Evolutionary conservation across 352 stramenopile species (phyloP).

Genomic region (Phytophthora lateralis): DNA sequence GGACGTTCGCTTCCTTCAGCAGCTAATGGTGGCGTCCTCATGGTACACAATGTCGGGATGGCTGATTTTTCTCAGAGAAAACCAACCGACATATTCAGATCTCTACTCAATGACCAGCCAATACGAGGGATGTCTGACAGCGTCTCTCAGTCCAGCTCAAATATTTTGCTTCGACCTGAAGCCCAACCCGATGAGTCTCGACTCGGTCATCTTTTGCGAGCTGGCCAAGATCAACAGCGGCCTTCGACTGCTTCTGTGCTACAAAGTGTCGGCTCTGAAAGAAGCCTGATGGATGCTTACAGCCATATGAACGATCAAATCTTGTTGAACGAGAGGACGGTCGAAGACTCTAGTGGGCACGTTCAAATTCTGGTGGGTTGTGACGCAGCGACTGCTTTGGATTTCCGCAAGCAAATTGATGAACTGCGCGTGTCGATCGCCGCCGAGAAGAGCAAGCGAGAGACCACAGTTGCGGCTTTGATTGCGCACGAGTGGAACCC

Average conservation of each 20-base stretch:
- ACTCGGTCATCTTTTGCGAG: neutral
- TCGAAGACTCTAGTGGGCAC: slow-evolving; percentile 35
- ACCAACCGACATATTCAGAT: slow-evolving; percentile 13
- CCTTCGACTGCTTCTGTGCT: slow-evolving; percentile 3
- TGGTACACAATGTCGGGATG: neutral
- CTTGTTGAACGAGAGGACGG: slow-evolving; percentile 45
- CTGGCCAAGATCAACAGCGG: slow-evolving; percentile 8
- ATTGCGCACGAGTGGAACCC: slow-evolving; percentile 33
- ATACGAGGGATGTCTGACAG: neutral
- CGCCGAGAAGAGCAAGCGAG: slow-evolving; percentile 40
- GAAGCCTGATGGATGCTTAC: slow-evolving; percentile 35
- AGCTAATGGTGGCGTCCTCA: neutral
- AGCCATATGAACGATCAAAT: slow-evolving; percentile 45
- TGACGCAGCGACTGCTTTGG: slow-evolving; percentile 30
- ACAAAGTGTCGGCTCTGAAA: slow-evolving; percentile 12
- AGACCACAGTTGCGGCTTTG: slow-evolving; percentile 50
- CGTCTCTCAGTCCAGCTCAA: neutral
- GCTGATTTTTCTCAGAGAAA: neutral
- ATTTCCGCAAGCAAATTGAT: slow-evolving; percentile 45
- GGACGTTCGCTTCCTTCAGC: neutral
- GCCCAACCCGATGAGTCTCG: neutral
- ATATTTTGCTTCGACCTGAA: slow-evolving; percentile 3
- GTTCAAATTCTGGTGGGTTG: slow-evolving; percentile 26
- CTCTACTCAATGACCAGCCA: slow-evolving; percentile 3
- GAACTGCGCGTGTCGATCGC: slow-evolving; percentile 43